Evolutionary conservation across 345 rosid species (phyloP).

Genomic region (Populus euphratica): DNA sequence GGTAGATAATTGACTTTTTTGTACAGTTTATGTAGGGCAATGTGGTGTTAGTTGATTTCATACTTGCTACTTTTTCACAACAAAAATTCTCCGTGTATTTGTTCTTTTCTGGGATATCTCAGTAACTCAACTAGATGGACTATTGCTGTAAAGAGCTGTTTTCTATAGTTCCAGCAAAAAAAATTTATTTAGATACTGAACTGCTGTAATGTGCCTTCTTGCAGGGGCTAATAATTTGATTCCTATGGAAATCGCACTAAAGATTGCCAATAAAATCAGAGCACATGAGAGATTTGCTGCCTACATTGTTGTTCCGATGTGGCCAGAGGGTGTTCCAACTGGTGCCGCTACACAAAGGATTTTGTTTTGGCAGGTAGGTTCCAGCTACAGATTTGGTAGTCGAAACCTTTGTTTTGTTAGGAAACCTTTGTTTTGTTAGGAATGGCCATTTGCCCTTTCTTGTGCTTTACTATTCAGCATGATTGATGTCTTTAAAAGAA

Average conservation of each 20-base stretch:
- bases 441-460: neutral
- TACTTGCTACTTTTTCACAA: neutral
- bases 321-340: slow-evolving; percentile 97
- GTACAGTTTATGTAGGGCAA: neutral
- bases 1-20: neutral
- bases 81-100: neutral
- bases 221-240: slow-evolving; percentile 91
- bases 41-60: neutral
- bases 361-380: slow-evolving; percentile 85
- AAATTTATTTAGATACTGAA: slow-evolving; percentile 2
- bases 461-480: neutral
- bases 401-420: neutral
- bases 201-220: slow-evolving; percentile 10
- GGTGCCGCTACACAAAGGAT: slow-evolving; percentile 90
- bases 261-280: slow-evolving; percentile 82
- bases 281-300: slow-evolving; percentile 91
- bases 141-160: neutral
- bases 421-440: neutral
- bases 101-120: neutral
- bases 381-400: slow-evolving; percentile 6
- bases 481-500: too few species aligned
- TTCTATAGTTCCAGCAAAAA: neutral
- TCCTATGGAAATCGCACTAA: slow-evolving; percentile 95
- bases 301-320: slow-evolving; percentile 87
- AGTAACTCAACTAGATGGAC: neutral